Evolutionary conservation across 202 grass and related monocot genomes (phyloP), one percentile per base, ranked within the genome.

Genomic region (Panicum hallii): DNA sequence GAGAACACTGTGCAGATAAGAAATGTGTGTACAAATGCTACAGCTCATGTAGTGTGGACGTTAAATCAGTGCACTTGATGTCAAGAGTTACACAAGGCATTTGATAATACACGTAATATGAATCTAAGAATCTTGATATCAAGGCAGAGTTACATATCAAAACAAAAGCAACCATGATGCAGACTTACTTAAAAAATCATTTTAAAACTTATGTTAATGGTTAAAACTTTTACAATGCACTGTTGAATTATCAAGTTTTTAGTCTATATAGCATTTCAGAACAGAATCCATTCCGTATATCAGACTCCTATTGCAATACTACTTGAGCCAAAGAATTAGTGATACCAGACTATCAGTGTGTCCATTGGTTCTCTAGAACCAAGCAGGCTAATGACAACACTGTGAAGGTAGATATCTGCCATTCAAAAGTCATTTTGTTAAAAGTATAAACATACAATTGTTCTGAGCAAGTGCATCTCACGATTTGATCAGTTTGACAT

Each of bases 31-130:
- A 75, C n/a, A 5, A n/a, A 57, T 11, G 30, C 13, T 70, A 41
- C 15, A 64, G 46, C 32, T 49, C 55, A 65, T 13, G n/a, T 0
- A 72, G 70, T 1, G 77, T 1, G 20, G 62, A 65, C 32, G 13
- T 48, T 65, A 1, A 28, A 49, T 71, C 46, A 82, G 11, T 30
- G 12, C 32, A 76, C 0, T 77, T 77, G 40, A 41, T 70, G 17
- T 81, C 68, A 81, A 77, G 19, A 46, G 17, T 57, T 65, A 65
- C 56, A 70, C 52, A 83, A 65, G n/a, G 53, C 57, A 58, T 88
- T 57, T 16, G 55, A 73, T 16, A 30, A 63, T 15, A 53, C 57
- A 68, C 15, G 3, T 73, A 53, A 74, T 53, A 49, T 30, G 44
- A 62, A 62, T 28, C 9, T 12, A 28, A 52, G 1, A 52, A 73